Evolutionary conservation across 441 rosid species (phyloP).

Genomic region (Manihot esculenta): DNA sequence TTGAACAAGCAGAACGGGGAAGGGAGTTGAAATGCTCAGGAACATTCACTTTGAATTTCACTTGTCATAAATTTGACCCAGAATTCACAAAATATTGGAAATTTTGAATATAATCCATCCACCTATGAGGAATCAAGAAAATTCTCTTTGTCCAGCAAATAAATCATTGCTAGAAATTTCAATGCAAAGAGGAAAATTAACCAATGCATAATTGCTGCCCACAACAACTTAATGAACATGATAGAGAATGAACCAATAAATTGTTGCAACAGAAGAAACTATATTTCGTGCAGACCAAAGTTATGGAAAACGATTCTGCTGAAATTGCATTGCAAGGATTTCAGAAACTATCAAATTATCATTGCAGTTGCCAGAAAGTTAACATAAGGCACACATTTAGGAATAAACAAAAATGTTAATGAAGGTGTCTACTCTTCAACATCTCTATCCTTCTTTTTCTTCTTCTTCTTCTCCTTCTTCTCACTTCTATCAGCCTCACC

Average conservation of each 20-base stretch:
- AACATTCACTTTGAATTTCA: no score
- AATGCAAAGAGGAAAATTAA: no score
- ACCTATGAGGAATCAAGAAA: no score
- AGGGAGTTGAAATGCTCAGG: no score
- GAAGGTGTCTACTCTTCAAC: conserved; percentile 28
- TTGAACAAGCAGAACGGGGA: no score
- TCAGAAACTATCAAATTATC: conserved; percentile 16
- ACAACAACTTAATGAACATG: no score
- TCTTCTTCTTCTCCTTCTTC: conserved; percentile 48
- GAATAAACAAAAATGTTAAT: not conserved
- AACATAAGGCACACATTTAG: conserved; percentile 7
- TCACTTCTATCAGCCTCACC: conserved; percentile 43
- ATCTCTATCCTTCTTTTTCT: conserved; percentile 55
- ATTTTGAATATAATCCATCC: no score
- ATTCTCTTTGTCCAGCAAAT: no score
- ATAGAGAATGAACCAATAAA: conserved; percentile 6
- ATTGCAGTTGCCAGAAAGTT: conserved; percentile 10
- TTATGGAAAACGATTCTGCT: conserved; percentile 11
- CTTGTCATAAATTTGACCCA: no score
- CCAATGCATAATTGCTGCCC: no score
- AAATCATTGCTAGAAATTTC: no score
- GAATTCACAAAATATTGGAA: no score
- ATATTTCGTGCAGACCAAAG: conserved; percentile 21
- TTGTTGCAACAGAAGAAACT: conserved; percentile 16
- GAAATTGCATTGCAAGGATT: conserved; percentile 17